These are phyloP conservation scores for Colletotrichum simmondsii DNA, from an alignment of 2,329 filamentous ascomycete genomes.

Conservation along the genomic window DNA sequence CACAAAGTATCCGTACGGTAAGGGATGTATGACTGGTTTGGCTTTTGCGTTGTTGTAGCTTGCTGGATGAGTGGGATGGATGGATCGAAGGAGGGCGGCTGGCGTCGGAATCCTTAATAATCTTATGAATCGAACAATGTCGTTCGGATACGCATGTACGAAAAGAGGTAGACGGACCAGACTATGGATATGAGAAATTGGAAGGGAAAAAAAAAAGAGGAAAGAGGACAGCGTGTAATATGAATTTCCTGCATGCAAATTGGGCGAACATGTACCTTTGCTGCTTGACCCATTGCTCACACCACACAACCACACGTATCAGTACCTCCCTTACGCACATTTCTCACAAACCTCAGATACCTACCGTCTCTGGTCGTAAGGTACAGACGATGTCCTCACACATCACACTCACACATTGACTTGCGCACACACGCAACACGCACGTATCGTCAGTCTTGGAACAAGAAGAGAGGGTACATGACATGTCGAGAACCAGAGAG, in stretches of 20 bases:
- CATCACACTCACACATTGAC: neutral
- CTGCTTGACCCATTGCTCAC: slow-evolving; percentile 14
- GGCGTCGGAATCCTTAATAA: slow-evolving; percentile 18
- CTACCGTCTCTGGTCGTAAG: neutral
- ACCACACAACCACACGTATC: neutral
- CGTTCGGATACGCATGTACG: neutral
- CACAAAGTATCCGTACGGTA: neutral
- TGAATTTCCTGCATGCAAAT: slow-evolving; percentile 13
- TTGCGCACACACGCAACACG: neutral
- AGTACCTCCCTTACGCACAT: neutral
- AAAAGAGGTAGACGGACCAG: neutral
- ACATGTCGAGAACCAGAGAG: neutral
- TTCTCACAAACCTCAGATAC: neutral
- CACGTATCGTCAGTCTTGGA: neutral
- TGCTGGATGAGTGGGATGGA: slow-evolving; percentile 1
- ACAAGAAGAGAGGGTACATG: slow-evolving; percentile 1
- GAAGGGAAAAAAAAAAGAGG: neutral
- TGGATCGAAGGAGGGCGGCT: neutral
- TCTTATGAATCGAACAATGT: slow-evolving; percentile 12
- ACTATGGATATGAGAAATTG: neutral
- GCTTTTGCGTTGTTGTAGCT: neutral
- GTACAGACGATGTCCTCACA: neutral
- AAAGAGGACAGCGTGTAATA: slow-evolving; percentile 4
- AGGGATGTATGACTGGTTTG: neutral
- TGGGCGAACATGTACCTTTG: neutral